Conservation (phyloP, 2,329 filamentous ascomycete genomes). For the Clarireedia paspali region DNA sequence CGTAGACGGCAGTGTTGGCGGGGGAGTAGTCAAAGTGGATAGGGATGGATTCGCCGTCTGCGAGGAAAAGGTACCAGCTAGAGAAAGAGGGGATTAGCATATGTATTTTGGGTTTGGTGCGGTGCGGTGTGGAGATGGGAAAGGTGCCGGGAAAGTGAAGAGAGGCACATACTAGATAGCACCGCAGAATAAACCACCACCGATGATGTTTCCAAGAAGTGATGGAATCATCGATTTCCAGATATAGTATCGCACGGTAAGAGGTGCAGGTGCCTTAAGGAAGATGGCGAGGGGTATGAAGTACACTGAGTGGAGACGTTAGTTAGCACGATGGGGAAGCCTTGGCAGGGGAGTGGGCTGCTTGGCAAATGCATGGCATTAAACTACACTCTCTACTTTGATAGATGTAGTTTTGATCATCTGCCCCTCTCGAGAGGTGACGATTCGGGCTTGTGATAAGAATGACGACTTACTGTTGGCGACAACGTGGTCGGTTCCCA, state of each 20-base stretch:
- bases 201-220: slow-evolving; percentile 45
- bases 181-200: slow-evolving; percentile 44
- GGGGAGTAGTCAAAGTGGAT: slow-evolving; percentile 22
- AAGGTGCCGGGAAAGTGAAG: not conserved
- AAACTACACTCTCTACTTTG: too few species aligned
- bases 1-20: slow-evolving; percentile 14
- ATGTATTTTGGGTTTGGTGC: not conserved
- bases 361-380: not conserved
- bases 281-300: slow-evolving; percentile 44
- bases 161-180: slow-evolving; percentile 30
- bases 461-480: slow-evolving; percentile 35
- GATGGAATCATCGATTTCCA: slow-evolving; percentile 50
- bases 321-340: not conserved
- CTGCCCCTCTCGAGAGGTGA: too few species aligned
- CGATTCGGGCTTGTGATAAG: not conserved
- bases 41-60: slow-evolving; percentile 20
- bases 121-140: not conserved
- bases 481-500: slow-evolving; percentile 48
- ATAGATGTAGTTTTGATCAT: too few species aligned
- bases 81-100: not conserved
- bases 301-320: slow-evolving; percentile 31
- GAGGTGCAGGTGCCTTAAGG: slow-evolving; percentile 33
- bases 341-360: slow-evolving; percentile 1
- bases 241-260: slow-evolving; percentile 44
- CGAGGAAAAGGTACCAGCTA: slow-evolving; percentile 38